These are phyloP conservation scores for Auricularia sp. DNA, from an alignment of 768 basidiomycete genomes.

Conservation along the genomic window DNA sequence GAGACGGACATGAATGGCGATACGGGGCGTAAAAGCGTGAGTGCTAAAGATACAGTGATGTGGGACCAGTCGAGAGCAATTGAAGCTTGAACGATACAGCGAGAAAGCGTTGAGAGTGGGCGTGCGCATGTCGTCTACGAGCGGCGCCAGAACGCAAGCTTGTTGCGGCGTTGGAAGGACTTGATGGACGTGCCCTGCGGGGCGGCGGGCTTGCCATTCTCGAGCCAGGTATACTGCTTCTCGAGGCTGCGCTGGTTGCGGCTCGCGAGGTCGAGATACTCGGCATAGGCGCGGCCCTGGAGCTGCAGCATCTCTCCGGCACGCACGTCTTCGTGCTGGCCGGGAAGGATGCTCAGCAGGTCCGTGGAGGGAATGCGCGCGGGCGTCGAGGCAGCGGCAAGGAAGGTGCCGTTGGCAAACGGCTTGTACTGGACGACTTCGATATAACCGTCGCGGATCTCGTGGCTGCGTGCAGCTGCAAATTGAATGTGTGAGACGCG, in stretches of 20 bases:
- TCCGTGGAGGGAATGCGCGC: constrained; percentile 53
- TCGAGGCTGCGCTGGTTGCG: constrained; percentile 48
- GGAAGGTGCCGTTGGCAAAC: constrained; percentile 57
- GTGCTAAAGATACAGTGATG: too few species aligned
- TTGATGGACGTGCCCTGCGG: not conserved
- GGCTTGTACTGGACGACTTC: constrained; percentile 58
- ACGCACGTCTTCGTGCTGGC: constrained; percentile 18
- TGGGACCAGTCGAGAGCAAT: constrained; percentile 1
- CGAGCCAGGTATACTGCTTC: constrained; percentile 46
- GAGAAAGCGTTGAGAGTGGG: not conserved
- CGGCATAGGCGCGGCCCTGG: constrained; percentile 44
- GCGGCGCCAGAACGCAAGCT: not conserved
- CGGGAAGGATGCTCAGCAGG: constrained; percentile 49
- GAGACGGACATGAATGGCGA: too few species aligned
- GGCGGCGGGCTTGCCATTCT: constrained; percentile 12
- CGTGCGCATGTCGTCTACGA: not conserved
- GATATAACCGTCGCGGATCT: constrained; percentile 43
- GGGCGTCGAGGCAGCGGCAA: constrained; percentile 45
- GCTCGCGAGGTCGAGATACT: constrained; percentile 44
- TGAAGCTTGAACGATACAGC: not conserved
- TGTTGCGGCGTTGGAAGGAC: not conserved
- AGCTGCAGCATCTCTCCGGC: constrained; percentile 53
- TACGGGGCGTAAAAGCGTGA: too few species aligned
- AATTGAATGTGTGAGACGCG: constrained; percentile 5
- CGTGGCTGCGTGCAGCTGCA: constrained; percentile 48